Evolutionary conservation across 129 eudicot species (phyloP).

Genomic region (Flaveria robusta): DNA sequence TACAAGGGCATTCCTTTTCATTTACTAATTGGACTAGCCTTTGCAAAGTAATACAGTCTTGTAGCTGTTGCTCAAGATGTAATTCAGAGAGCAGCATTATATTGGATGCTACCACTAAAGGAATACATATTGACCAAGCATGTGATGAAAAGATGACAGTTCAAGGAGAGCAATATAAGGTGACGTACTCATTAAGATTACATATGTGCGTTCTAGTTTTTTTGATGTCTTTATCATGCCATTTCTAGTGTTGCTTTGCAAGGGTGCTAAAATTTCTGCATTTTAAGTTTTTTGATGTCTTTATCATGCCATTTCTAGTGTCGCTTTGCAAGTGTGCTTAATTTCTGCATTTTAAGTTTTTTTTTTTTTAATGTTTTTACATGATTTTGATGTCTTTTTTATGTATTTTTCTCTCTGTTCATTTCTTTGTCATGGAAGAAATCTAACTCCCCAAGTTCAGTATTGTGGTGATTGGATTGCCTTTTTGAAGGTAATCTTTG

Average conservation of each 20-base stretch:
- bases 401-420: constrained; percentile 1
- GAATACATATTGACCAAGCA: constrained; percentile 56
- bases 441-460: constrained; percentile 84
- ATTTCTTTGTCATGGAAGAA: constrained; percentile 49
- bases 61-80: too few species aligned
- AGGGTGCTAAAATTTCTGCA: neutral
- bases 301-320: neutral
- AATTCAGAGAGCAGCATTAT: too few species aligned
- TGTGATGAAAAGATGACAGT: constrained; percentile 47
- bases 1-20: too few species aligned
- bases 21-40: too few species aligned
- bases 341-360: neutral
- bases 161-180: constrained; percentile 80
- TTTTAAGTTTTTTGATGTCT: neutral
- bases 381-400: too few species aligned
- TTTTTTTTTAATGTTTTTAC: neutral
- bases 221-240: neutral
- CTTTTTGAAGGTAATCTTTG: constrained; percentile 89
- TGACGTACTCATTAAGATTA: constrained; percentile 16
- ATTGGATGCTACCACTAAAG: constrained; percentile 53
- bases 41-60: too few species aligned
- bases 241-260: neutral
- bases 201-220: neutral
- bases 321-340: neutral
- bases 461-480: constrained; percentile 84